Conservation (phyloP, 805 yeast species). For the Teunomyces gatunensis region DNA sequence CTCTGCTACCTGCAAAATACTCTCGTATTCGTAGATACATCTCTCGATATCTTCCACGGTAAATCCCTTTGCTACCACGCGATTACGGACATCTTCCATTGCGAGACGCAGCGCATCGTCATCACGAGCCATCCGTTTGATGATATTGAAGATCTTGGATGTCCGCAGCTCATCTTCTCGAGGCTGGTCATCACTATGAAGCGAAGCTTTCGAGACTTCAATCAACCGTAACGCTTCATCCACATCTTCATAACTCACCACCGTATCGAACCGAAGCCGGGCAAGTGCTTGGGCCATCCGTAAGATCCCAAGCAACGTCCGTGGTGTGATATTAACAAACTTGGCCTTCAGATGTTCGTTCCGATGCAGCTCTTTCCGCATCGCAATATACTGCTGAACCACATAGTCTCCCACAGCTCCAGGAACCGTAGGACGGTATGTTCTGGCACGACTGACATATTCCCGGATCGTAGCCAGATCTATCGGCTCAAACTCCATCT, state of each 20-base stretch:
- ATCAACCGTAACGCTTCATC: conserved; percentile 91
- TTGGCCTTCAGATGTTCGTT: conserved; percentile 74
- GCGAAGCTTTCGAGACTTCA: conserved; percentile 82
- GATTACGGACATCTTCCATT: conserved; percentile 53
- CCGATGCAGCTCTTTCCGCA: conserved; percentile 87
- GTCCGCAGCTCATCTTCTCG: conserved; percentile 64
- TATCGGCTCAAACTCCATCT: conserved; percentile 67
- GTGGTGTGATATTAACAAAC: conserved; percentile 91
- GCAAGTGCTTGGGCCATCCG: conserved; percentile 96
- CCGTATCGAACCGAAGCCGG: conserved; percentile 73
- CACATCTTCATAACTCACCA: conserved; percentile 75
- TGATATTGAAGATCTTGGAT: conserved; percentile 68
- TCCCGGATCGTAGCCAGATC: conserved; percentile 81
- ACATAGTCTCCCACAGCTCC: conserved; percentile 83
- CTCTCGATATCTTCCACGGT: conserved; percentile 74
- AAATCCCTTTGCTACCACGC: conserved; percentile 77
- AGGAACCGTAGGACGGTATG: conserved; percentile 81
- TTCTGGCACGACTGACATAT: conserved; percentile 81
- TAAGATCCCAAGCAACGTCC: conserved; percentile 86
- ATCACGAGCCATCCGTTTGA: conserved; percentile 54
- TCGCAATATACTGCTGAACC: conserved; percentile 78
- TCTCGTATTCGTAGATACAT: conserved; percentile 72
- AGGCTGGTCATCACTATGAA: conserved; percentile 48
- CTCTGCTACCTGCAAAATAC: conserved; percentile 72
- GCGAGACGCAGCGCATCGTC: conserved; percentile 8